A percentile compares a stretch with the other conserved stretches of the same genome.
Conservation (phyloP, 2,329 filamentous ascomycete species). For the Leptographium flavum region DNA sequence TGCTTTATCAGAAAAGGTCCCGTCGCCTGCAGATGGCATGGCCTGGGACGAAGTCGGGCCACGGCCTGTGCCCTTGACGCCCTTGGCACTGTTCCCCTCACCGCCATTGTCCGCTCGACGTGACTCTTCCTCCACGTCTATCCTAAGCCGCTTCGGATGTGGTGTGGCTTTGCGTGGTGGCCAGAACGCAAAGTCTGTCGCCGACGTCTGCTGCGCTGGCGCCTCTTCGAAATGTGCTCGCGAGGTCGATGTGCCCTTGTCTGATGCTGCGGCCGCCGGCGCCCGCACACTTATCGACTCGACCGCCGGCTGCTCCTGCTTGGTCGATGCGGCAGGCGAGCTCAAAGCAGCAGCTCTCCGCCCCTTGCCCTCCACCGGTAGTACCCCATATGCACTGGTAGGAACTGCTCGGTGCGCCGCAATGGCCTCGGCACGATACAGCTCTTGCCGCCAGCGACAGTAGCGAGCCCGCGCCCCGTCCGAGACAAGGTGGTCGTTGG, state of each 20-base stretch:
- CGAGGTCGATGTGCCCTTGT: background rate
- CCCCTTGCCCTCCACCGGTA: background rate
- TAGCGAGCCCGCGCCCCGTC: conserved; percentile 66
- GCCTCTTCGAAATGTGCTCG: background rate
- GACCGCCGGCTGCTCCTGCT: background rate
- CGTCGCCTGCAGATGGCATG: too few species aligned
- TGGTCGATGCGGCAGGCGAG: background rate
- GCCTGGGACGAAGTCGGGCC: too few species aligned
- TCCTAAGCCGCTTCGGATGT: conserved; percentile 4
- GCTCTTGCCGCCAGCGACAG: conserved; percentile 61
- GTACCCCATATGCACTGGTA: background rate
- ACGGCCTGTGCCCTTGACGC: too few species aligned
- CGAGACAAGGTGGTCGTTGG: conserved; percentile 67
- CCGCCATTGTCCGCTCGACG: background rate
- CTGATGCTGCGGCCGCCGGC: background rate
- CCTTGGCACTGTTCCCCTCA: too few species aligned
- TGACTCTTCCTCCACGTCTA: background rate
- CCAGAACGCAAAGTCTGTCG: background rate
- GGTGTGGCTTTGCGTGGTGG: background rate
- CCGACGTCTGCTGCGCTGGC: background rate
- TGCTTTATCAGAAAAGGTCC: conserved; percentile 1
- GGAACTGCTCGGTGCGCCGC: background rate
- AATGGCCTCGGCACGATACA: conserved; percentile 28
- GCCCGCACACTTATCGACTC: background rate
- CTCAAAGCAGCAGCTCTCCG: background rate